A percentile compares a stretch with the other conserved stretches of the same genome.
Evolutionary conservation across 352 stramenopile species (phyloP).

Genomic region (Phytophthora melonis): DNA sequence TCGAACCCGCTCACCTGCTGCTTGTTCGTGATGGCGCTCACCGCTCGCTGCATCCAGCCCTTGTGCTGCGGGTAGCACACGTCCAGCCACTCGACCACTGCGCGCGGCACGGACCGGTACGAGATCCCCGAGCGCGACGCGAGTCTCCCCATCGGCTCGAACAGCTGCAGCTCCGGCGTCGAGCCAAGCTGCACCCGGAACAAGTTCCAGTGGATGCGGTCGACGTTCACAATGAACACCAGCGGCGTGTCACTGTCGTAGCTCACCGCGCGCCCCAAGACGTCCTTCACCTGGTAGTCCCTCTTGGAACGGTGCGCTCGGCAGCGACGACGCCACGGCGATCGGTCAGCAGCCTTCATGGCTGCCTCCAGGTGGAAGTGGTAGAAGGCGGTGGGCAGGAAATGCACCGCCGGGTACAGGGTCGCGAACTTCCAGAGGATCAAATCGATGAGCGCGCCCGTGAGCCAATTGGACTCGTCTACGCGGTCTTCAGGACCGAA

Average conservation of each 20-base stretch:
- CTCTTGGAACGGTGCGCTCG: constrained; percentile 6
- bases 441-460: constrained; percentile 84
- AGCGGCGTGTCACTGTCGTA: constrained; percentile 64
- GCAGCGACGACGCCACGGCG: constrained; percentile 23
- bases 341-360: constrained; percentile 30
- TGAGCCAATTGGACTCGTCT: constrained; percentile 87
- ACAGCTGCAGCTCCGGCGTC: constrained; percentile 81
- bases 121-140: constrained; percentile 68
- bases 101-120: constrained; percentile 79
- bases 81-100: constrained; percentile 88
- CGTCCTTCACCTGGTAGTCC: constrained; percentile 65
- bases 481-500: constrained; percentile 70
- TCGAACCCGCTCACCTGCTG: constrained; percentile 92
- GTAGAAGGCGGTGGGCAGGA: constrained; percentile 89
- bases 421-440: constrained; percentile 84
- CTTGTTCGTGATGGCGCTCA: constrained; percentile 82
- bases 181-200: constrained; percentile 82
- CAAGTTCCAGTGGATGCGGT: constrained; percentile 90
- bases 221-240: constrained; percentile 87
- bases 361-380: constrained; percentile 61
- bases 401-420: constrained; percentile 74
- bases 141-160: constrained; percentile 88
- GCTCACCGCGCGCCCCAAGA: constrained; percentile 73
- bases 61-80: constrained; percentile 72
- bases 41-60: constrained; percentile 62